Evolutionary conservation across 495 filamentous ascomycete species (phyloP), one percentile per base, ranked within the genome.

Genomic region (Penicillium cinerascens): DNA sequence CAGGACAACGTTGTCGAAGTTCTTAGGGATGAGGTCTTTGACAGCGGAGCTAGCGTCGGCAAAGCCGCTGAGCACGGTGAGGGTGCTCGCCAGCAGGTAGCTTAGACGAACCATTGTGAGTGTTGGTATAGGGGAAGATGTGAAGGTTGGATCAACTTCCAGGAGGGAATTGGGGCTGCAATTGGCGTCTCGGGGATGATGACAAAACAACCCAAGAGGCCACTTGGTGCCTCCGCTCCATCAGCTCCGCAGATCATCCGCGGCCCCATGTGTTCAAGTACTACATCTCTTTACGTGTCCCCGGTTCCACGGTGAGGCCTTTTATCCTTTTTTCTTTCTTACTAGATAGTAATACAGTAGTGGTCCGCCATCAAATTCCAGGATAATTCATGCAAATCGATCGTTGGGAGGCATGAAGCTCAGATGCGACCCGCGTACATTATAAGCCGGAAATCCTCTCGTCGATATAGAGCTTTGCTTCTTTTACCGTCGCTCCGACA

Each of bases 1-100:
- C 27, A 97, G 81, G 53, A 96, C 89, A 46, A 95, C 79, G 8
- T 85, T 72, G 72, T 97, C 91, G 68, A 97, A 97, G 75, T 97
- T 97, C 54, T 70, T 72, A 49, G 92, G 91, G 55, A 87, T 83
- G 46, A 97, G 85, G 70, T 97, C 92, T 52, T 91, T 72, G 45
- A 97, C 92, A 35, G 71, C 74, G 54, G 78, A 77, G 59, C 58
- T 49, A 47, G 74, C 73, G 29, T 59, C 66, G 52, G 69, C 73
- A 58, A 76, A 58, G 64, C 68, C 61, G 55, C 72, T 67, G 44
- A 78, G 61, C 46, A 66, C 61, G 38, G 69, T 64, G 47, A 80
- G 64, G 40, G 64, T 56, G 60, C 74, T 70, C 52, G 76, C 61
- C 49, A 77, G 65, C 44, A 79, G 52, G 56, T 68, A 67, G 69